Percentiles rank a stretch among this genome's conserved stretches.
phyloP scores from a whole-genome alignment of 2,329 filamentous ascomycete species.

The Claviceps purpurea region DNA sequence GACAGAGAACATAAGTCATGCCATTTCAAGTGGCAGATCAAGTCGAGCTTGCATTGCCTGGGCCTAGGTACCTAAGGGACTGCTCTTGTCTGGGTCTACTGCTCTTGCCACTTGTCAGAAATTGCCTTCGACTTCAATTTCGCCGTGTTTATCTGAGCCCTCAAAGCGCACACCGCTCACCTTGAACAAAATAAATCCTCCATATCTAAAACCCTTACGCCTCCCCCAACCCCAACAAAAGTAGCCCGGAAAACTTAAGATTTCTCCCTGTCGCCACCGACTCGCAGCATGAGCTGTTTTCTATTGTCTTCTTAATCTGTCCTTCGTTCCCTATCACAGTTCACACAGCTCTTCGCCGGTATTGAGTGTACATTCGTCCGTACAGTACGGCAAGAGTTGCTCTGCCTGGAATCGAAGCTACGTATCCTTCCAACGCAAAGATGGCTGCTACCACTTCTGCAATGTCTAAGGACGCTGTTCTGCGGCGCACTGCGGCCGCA shows the following conservation, averaged over 20 bases:
- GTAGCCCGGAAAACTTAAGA: background rate
- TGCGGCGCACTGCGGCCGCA: constrained; percentile 35
- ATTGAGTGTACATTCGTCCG: background rate
- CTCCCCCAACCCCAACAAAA: constrained; percentile 1
- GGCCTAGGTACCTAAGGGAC: background rate
- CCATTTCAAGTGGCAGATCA: no score
- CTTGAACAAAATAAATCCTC: background rate
- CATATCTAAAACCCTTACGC: background rate
- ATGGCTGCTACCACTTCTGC: constrained; percentile 37
- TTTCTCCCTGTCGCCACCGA: background rate
- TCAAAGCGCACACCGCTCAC: background rate
- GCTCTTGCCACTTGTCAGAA: background rate
- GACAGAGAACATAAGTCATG: no score
- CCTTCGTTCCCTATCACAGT: background rate
- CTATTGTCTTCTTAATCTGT: background rate
- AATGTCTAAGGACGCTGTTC: constrained; percentile 27
- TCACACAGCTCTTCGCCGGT: background rate
- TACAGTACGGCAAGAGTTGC: background rate
- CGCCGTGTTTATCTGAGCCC: background rate
- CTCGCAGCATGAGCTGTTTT: background rate
- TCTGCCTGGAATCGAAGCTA: background rate
- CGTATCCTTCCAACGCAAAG: constrained; percentile 5
- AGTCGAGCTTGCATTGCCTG: no score
- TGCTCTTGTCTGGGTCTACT: background rate
- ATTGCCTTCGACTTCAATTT: no score